phyloP scores from a whole-genome alignment of 2,329 filamentous ascomycete species.

The Apiospora aurea region DNA sequence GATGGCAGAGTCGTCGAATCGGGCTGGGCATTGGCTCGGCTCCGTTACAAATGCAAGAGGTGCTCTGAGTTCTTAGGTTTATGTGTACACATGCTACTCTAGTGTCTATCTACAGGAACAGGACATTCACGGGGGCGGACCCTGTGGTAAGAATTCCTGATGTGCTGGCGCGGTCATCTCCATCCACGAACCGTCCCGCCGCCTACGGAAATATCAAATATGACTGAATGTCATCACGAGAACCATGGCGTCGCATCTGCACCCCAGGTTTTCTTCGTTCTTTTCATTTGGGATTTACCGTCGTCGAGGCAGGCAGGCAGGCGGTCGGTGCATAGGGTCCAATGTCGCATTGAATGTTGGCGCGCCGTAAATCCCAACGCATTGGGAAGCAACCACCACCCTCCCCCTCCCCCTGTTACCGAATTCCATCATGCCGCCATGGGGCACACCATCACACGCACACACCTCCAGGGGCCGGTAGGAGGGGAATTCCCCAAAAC shows the following conservation, averaged over 20 bases:
- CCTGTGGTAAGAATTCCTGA: background rate
- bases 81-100: background rate
- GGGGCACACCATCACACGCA: background rate
- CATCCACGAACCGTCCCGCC: background rate
- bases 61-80: background rate
- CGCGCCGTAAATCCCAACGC: constrained; percentile 7
- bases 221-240: background rate
- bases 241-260: background rate
- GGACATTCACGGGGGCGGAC: background rate
- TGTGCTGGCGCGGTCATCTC: no score
- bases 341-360: background rate
- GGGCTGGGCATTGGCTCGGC: background rate
- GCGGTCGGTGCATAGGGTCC: background rate
- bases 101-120: background rate
- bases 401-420: background rate
- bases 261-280: background rate
- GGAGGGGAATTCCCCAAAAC: background rate
- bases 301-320: background rate
- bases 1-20: background rate
- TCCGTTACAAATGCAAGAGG: background rate
- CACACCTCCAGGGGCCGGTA: background rate
- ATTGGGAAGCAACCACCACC: constrained; percentile 10
- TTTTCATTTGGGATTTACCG: no score
- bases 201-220: background rate
- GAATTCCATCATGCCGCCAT: constrained; percentile 12